Evolutionary conservation across 2,329 filamentous ascomycete species (phyloP).

Genomic region (Neurospora crassa): DNA sequence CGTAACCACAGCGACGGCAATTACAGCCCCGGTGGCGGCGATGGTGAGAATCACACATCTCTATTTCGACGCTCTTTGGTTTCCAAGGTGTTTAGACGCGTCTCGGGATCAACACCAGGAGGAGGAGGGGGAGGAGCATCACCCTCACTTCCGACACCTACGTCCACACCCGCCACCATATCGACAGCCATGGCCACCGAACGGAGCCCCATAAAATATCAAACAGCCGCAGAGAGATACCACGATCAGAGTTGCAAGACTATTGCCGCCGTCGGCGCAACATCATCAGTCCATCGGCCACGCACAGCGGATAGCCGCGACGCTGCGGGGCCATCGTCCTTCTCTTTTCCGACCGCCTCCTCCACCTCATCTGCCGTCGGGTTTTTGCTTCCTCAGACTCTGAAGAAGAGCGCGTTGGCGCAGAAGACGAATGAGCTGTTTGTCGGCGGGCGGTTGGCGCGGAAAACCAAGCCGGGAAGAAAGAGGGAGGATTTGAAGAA

Average conservation of each 20-base stretch:
- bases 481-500: slow-evolving; percentile 27
- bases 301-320: not conserved
- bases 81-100: slow-evolving; percentile 7
- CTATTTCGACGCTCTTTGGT: slow-evolving; percentile 3
- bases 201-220: not conserved
- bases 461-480: slow-evolving; percentile 20
- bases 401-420: slow-evolving; percentile 1
- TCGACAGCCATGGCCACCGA: not conserved
- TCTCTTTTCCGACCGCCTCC: not conserved
- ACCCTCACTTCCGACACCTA: not conserved
- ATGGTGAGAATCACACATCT: not conserved
- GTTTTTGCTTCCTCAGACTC: not conserved
- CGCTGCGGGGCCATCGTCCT: not conserved
- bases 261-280: not conserved
- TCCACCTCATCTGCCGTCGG: not conserved
- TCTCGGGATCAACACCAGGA: not conserved
- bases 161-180: not conserved
- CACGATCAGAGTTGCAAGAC: not conserved
- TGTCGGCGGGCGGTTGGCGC: not conserved
- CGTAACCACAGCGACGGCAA: not conserved
- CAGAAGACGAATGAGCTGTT: slow-evolving; percentile 1
- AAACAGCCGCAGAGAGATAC: not conserved
- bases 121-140: not conserved
- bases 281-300: not conserved
- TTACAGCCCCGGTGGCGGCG: not conserved